A percentile compares a stretch with the other conserved stretches of the same genome.
Conservation (phyloP, 306 rosid genomes). For the Pterocarpus macrocarpus region DNA sequence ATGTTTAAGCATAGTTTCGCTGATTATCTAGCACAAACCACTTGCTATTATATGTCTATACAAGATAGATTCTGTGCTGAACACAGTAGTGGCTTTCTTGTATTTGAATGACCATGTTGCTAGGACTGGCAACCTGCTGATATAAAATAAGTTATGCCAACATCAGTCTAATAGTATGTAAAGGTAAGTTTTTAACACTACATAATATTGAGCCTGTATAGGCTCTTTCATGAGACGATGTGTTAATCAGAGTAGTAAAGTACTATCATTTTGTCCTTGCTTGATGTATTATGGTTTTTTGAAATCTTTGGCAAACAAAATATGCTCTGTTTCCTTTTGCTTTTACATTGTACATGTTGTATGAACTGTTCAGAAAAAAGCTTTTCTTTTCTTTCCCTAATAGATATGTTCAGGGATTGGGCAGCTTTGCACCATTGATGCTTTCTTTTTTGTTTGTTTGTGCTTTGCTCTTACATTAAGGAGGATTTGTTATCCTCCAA, state of each 20-base stretch:
- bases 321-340: background rate
- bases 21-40: conserved; percentile 22
- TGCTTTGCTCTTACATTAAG: background rate
- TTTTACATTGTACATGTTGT: too few relatives aligned
- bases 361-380: background rate
- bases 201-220: too few relatives aligned
- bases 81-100: background rate
- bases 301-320: background rate
- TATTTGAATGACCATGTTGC: background rate
- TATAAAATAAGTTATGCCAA: background rate
- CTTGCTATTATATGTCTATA: conserved; percentile 1
- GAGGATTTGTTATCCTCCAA: background rate
- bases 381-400: background rate
- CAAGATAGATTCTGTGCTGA: background rate
- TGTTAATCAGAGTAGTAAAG: background rate
- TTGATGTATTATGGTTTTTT: background rate
- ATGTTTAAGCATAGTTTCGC: conserved; percentile 26
- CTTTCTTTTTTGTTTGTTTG: background rate
- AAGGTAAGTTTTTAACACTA: background rate
- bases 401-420: background rate
- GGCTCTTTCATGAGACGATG: too few relatives aligned
- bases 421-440: background rate
- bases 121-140: conserved; percentile 3
- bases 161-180: background rate
- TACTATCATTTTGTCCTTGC: too few relatives aligned